A percentile compares a stretch with the other conserved stretches of the same genome.
These are phyloP conservation scores for Talaromyces nanjingensis DNA, from an alignment of 495 filamentous ascomycete genomes.

Conservation along the genomic window DNA sequence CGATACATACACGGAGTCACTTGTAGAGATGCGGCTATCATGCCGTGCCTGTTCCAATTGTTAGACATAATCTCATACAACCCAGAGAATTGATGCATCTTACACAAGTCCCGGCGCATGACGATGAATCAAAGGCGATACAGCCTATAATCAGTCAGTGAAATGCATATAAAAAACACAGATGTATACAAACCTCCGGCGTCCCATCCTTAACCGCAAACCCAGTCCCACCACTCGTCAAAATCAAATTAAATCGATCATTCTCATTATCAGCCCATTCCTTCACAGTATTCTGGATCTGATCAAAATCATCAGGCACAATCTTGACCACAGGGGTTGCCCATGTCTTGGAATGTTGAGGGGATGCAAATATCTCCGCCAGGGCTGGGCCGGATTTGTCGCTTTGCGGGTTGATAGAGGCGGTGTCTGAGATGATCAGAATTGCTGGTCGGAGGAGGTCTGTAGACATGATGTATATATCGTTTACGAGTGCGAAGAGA, in stretches of 20 bases:
- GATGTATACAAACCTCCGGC: constrained; percentile 61
- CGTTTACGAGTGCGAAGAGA: not conserved
- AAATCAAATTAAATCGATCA: constrained; percentile 61
- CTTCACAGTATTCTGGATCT: constrained; percentile 67
- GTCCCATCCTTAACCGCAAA: constrained; percentile 87
- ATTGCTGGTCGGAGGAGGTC: constrained; percentile 50
- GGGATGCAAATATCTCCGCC: constrained; percentile 52
- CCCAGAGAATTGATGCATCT: constrained; percentile 23
- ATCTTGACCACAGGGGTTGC: constrained; percentile 59
- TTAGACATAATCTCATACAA: constrained; percentile 18
- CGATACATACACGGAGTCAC: constrained; percentile 77
- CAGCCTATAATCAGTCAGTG: constrained; percentile 48
- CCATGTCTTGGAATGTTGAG: constrained; percentile 56
- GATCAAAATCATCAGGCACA: constrained; percentile 67
- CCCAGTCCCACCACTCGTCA: constrained; percentile 89
- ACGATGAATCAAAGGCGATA: constrained; percentile 73
- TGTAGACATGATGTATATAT: not conserved
- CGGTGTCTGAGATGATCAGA: constrained; percentile 91
- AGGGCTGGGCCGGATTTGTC: constrained; percentile 64
- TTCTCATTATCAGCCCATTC: constrained; percentile 58
- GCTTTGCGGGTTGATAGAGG: constrained; percentile 69
- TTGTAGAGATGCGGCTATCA: constrained; percentile 77
- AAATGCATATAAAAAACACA: not conserved
- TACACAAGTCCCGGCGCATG: constrained; percentile 84
- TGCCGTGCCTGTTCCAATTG: constrained; percentile 61